Base-by-base conservation (phyloP, 2,329 filamentous ascomycete genomes). In the Fusarium miscanthi region DNA sequence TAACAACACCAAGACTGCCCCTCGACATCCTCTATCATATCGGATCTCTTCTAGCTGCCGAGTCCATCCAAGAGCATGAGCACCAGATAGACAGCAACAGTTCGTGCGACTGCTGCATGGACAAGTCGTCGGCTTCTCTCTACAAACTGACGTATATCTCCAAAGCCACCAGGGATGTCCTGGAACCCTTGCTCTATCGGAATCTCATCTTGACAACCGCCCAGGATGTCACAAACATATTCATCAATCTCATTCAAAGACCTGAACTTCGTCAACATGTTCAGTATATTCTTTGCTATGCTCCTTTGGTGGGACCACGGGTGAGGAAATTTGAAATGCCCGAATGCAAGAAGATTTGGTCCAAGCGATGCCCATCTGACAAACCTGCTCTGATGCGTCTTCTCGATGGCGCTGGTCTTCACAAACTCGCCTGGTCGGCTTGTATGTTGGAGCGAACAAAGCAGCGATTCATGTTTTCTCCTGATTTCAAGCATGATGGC, bases 101-200 rank as follows among this genome's bases (percentile, higher is more conserved):
- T 27, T 38, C 49, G 2, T 59, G 45, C 13, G 27, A 49, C 7
- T 41, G 31, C 4, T 25, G 42, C 6, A 37, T 49, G 13, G 31
- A 4, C 41, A 42, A 33, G 12, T 25, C 42, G 5, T 53, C 43
- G 13, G 54, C n/a, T 19, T 23, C 65, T 8, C 37, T 75, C 1
- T 62, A 37, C 10, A 42, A 45, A 21, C 16, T 75, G 12, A 74
- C 73, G 2, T 72, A 76, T 27, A 11, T 46, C 3, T 75, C 73
- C 23, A 70, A 41, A 27, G 48, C 64, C 8, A 70, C 68, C 14
- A 72, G 37, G 27, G 48, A 40, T 17, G 9, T 75, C 9, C 52
- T 75, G 27, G 68, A 72, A 27, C 68, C 73, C 23, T 35, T 75
- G 9, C 63, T 75, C 10, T 76, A 70, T 21, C 71, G 73, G 7